phyloP scores from a whole-genome alignment of 2,329 filamentous ascomycete species.

The Bipolaris cookei region DNA sequence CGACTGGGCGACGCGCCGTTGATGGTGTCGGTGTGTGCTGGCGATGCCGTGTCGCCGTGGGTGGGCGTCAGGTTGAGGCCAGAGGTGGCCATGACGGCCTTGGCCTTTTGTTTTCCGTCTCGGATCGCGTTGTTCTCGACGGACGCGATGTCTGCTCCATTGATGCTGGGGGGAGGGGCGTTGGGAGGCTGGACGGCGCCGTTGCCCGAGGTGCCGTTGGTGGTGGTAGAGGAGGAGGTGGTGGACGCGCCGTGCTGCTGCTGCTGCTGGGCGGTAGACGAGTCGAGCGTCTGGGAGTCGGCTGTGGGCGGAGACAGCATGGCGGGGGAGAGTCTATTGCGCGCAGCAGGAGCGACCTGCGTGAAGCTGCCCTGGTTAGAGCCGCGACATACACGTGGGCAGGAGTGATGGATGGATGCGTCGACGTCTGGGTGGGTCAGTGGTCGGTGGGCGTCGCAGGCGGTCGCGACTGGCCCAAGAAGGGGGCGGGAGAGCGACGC shows the following conservation, averaged over 20 bases:
- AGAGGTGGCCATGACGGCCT: constrained; percentile 64
- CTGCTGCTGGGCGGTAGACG: constrained; percentile 29
- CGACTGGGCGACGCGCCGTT: constrained; percentile 60
- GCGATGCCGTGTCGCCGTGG: constrained; percentile 36
- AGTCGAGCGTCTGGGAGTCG: constrained; percentile 32
- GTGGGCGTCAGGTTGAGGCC: constrained; percentile 47
- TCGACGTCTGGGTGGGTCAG: constrained; percentile 15
- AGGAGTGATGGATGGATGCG: constrained; percentile 26
- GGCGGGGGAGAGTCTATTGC: constrained; percentile 29
- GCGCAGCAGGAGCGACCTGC: constrained; percentile 40
- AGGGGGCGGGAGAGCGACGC: constrained; percentile 32
- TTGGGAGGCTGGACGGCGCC: constrained; percentile 45
- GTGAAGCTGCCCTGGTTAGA: constrained; percentile 40
- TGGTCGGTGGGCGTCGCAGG: constrained; percentile 37
- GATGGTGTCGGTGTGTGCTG: constrained; percentile 46
- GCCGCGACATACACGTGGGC: constrained; percentile 34
- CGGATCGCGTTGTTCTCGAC: constrained; percentile 56
- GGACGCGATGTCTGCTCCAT: constrained; percentile 36
- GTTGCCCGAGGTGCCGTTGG: constrained; percentile 41
- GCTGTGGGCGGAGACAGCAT: constrained; percentile 48
- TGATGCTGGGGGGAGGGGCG: constrained; percentile 30
- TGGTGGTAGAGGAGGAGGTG: too few relatives aligned
- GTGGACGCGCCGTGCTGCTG: constrained; percentile 41
- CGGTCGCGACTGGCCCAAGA: constrained; percentile 30
- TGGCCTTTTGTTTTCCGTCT: constrained; percentile 66